phyloP scores from a whole-genome alignment of 768 basidiomycete species.

The Rhodotorula paludigena region DNA sequence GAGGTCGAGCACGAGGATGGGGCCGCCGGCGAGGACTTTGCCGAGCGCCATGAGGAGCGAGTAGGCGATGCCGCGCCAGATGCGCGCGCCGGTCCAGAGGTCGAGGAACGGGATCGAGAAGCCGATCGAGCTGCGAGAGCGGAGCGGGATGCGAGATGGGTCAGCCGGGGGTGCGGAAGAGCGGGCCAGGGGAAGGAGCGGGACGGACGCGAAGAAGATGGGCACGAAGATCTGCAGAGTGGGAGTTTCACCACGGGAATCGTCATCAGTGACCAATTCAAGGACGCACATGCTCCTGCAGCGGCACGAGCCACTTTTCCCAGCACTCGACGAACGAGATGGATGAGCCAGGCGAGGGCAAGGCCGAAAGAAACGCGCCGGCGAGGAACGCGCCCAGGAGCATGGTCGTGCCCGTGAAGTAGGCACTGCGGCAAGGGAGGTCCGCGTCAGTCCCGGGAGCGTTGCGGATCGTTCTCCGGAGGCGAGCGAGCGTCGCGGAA shows the following conservation, averaged over 20 bases:
- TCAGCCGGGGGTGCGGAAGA: too few relatives aligned
- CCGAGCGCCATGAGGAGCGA: constrained; percentile 57
- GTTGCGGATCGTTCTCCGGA: too few relatives aligned
- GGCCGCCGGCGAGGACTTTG: constrained; percentile 55
- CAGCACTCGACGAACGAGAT: constrained; percentile 46
- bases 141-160: too few relatives aligned
- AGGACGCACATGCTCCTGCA: constrained; percentile 45
- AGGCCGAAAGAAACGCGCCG: constrained; percentile 53
- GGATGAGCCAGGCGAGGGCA: constrained; percentile 28
- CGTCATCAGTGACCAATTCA: not conserved
- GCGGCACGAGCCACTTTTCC: constrained; percentile 48
- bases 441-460: not conserved
- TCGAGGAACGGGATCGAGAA: constrained; percentile 54
- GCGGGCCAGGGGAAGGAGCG: too few relatives aligned
- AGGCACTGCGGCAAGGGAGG: constrained; percentile 19
- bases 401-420: constrained; percentile 59
- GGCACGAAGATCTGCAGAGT: constrained; percentile 56
- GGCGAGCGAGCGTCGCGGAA: not conserved
- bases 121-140: constrained; percentile 63
- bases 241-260: too few relatives aligned
- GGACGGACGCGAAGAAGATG: constrained; percentile 65
- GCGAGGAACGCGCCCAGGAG: constrained; percentile 63
- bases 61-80: constrained; percentile 61
- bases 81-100: constrained; percentile 48
- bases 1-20: constrained; percentile 43